A percentile compares a stretch with the other conserved stretches of the same genome.
These are phyloP conservation scores for Xylaria hypoxylon DNA, from an alignment of 2,329 filamentous ascomycete species.

Conservation along the genomic window DNA sequence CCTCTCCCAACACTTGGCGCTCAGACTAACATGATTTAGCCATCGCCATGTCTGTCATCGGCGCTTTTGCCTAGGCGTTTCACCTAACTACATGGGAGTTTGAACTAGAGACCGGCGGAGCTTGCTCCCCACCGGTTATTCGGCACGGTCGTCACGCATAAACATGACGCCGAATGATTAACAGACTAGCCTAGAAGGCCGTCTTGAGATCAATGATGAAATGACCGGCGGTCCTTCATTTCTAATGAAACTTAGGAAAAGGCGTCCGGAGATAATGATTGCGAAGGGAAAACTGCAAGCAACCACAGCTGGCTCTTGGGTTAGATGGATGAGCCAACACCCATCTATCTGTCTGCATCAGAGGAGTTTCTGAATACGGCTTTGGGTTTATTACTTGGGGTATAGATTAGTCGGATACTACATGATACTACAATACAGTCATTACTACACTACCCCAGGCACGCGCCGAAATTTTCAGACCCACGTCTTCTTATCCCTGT, in stretches of 20 bases:
- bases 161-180: not conserved
- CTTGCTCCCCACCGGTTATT: not conserved
- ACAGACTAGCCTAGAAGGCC: not conserved
- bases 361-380: not conserved
- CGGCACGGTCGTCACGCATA: not conserved
- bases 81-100: constrained; percentile 6
- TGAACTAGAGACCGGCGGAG: not conserved
- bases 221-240: not conserved
- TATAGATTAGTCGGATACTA: constrained; percentile 4
- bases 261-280: not conserved
- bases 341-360: not conserved
- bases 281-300: not conserved
- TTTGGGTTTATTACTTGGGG: not conserved
- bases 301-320: not conserved
- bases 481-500: not conserved
- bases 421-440: constrained; percentile 1
- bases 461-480: not conserved
- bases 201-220: constrained; percentile 7
- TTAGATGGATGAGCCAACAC: not conserved
- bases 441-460: constrained; percentile 5
- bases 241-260: not conserved
- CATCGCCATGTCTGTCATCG: constrained; percentile 60
- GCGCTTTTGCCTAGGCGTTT: constrained; percentile 57
- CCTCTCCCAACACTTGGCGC: not conserved
- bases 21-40: constrained; percentile 48